phyloP scores from a whole-genome alignment of 2,329 filamentous ascomycete species.

The Fusarium sp. region DNA sequence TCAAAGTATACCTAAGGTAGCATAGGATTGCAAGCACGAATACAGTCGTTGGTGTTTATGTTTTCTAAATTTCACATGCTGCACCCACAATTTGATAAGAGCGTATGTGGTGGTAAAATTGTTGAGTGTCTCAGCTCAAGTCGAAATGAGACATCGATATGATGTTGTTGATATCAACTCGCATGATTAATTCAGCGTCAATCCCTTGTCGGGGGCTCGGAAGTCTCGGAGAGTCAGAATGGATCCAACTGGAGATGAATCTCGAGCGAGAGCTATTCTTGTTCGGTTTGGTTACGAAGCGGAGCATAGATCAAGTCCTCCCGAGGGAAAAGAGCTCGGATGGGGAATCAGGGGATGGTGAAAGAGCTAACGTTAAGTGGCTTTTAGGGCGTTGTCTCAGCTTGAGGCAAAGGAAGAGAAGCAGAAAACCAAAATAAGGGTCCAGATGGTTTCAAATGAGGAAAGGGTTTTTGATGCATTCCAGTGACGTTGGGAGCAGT shows the following conservation, averaged over 20 bases:
- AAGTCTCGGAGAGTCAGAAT: conserved; percentile 4
- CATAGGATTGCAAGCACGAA: conserved; percentile 1
- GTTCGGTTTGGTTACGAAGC: not conserved
- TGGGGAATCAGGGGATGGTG: conserved; percentile 3
- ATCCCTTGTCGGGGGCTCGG: not conserved
- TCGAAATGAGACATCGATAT: conserved; percentile 26
- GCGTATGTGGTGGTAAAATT: not conserved
- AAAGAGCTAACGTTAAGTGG: conserved; percentile 13
- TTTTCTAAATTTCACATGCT: conserved; percentile 2
- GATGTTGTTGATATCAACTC: not conserved
- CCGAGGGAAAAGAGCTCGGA: not conserved
- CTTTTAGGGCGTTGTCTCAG: conserved; percentile 28
- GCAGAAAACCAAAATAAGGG: conserved; percentile 6
- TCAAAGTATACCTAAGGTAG: not conserved
- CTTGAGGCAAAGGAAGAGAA: conserved; percentile 1
- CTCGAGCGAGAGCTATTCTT: not conserved
- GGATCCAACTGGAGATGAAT: not conserved
- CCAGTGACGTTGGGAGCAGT: conserved; percentile 27
- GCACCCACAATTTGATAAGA: not conserved
- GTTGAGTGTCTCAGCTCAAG: conserved; percentile 11
- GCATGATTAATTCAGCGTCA: not conserved
- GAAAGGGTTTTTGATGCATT: conserved; percentile 14
- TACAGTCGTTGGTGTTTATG: conserved; percentile 2
- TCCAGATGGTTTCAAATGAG: not conserved
- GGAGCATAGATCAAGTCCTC: not conserved